Conservation (phyloP, 2,329 filamentous ascomycete species). For the Oidium heveae region DNA sequence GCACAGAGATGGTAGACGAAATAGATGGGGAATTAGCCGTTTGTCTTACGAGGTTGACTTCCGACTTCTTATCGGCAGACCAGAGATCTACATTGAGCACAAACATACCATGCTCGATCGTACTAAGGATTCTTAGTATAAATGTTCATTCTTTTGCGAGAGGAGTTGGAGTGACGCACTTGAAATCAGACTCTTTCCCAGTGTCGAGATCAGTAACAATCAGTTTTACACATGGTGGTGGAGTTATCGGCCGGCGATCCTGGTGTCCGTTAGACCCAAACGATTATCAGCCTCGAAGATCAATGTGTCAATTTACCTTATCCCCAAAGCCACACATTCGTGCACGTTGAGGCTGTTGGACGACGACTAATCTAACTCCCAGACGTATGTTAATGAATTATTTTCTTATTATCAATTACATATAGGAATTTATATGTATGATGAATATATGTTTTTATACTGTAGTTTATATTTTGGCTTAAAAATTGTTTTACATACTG, state of each 20-base stretch:
- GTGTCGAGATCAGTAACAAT: conserved; percentile 51
- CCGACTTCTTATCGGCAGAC: conserved; percentile 30
- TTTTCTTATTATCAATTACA: neutral
- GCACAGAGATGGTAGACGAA: conserved; percentile 53
- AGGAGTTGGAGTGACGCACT: conserved; percentile 25
- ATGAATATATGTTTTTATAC: no score
- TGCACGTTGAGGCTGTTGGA: conserved; percentile 76
- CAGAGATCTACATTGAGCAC: conserved; percentile 46
- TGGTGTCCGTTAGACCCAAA: conserved; percentile 14
- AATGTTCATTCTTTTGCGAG: no score
- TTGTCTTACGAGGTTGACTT: conserved; percentile 45
- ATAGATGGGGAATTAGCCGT: conserved; percentile 49
- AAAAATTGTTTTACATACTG: conserved; percentile 7
- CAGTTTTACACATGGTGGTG: conserved; percentile 72
- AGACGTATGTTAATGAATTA: conserved; percentile 3
- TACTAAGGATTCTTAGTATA: conserved; percentile 18
- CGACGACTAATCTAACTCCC: conserved; percentile 41
- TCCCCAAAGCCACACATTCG: conserved; percentile 98
- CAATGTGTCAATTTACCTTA: conserved; percentile 33
- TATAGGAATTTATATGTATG: no score
- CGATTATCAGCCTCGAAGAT: neutral
- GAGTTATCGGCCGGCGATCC: conserved; percentile 89
- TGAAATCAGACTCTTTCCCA: conserved; percentile 60
- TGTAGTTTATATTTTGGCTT: no score
- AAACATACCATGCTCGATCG: conserved; percentile 42